A percentile compares a stretch with the other conserved stretches of the same genome.
Evolutionary conservation across 768 basidiomycete genomes (phyloP).

Genomic region (Pleurotus salmoneostramineus): DNA sequence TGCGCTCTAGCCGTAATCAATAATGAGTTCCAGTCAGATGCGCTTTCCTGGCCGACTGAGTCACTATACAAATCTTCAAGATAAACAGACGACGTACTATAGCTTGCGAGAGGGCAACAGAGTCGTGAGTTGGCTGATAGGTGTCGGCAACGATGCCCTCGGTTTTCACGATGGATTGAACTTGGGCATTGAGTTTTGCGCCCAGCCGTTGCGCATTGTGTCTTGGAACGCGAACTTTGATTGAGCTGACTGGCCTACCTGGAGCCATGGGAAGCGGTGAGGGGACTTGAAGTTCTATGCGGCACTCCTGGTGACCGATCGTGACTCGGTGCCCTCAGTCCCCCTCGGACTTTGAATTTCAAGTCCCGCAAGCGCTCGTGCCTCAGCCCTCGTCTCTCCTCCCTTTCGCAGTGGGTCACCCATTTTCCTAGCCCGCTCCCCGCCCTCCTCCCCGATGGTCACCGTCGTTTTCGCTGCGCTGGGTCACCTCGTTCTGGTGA

Average conservation of each 20-base stretch:
- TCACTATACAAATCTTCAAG: not conserved
- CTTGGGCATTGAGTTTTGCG: conserved; percentile 54
- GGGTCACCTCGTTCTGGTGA: too few relatives aligned
- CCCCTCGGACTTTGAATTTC: too few relatives aligned
- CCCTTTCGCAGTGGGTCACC: too few relatives aligned
- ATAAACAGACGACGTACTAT: conserved; percentile 44
- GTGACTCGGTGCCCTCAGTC: too few relatives aligned
- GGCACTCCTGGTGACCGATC: too few relatives aligned
- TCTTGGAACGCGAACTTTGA: conserved; percentile 66
- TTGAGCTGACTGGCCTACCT: conserved; percentile 48
- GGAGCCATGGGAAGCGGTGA: conserved; percentile 47
- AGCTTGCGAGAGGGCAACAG: conserved; percentile 49
- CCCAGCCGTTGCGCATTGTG: conserved; percentile 75
- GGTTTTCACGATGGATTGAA: conserved; percentile 50
- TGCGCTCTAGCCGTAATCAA: conserved; percentile 76
- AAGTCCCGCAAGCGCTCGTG: too few relatives aligned
- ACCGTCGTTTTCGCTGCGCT: too few relatives aligned
- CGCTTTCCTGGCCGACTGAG: conserved; percentile 49
- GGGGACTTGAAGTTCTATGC: too few relatives aligned
- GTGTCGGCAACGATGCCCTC: conserved; percentile 50
- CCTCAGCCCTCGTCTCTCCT: too few relatives aligned
- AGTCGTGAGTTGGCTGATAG: conserved; percentile 59
- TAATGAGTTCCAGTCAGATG: conserved; percentile 84
- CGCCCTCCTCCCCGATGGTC: too few relatives aligned
- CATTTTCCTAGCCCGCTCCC: too few relatives aligned